Base-by-base conservation (phyloP, 768 basidiomycete genomes). In the Antrodiella citrinella region DNA sequence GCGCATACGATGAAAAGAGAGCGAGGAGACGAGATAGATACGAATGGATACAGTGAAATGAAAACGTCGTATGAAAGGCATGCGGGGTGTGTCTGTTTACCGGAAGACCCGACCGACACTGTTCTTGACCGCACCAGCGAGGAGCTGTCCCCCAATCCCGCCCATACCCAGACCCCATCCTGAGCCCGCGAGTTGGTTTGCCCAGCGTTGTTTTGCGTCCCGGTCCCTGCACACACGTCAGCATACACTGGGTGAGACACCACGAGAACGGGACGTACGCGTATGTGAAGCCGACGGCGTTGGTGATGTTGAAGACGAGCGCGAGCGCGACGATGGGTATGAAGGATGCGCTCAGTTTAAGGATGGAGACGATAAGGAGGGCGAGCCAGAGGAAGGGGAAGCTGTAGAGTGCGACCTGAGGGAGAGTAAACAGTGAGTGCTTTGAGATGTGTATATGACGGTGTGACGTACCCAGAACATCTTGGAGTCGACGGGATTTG, bases 211-310 rank as follows among this genome's bases (percentile, higher is more conserved):
- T 66, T 96, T 96, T 22, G 95, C 90, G 59, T 98, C 95, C 45
- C 93, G 82, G 63, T 95, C 92, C 44, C 86, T 87, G 23, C 44
- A 21, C 4, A 30, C 15, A n/a, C 23, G 45, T 45, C 4, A 49
- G 25, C 22, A 4, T 19, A 44, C 41, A 26, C 47, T 44, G 50
- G 45, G 41, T 22, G 19, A 3, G 21, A 4, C 22, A 39, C 15
- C 24, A 26, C 38, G 21, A 20, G 42, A 10, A 43, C 35, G 45
- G 50, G 19, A 73, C 84, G 61, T 65, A 90, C 90, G 87, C 90
- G 62, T 91, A 98, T 45, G 93, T 96, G 71, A 97, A 98, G 10
- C 95, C 95, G 47, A 97, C 73, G n/a, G 85, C 89, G 57, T 97
- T 98, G 7, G 91, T 92, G 47, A 92, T 62, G 65, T 99, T 98